Conservation (phyloP, 1,284 basidiomycete species). For the Ustilago trichophora region DNA sequence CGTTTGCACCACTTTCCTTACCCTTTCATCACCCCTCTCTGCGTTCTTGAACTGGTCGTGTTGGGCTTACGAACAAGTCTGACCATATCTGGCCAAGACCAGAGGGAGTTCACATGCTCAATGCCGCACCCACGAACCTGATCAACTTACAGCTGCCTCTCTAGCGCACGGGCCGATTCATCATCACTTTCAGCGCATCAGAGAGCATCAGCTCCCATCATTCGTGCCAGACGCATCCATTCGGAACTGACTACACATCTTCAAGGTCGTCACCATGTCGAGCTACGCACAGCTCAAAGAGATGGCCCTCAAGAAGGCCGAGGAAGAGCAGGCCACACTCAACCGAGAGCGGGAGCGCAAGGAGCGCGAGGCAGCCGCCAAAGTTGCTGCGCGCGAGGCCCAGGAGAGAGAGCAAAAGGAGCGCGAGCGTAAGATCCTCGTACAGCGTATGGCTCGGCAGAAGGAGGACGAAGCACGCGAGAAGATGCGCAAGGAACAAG, state of each 20-base stretch:
- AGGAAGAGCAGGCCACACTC: slow-evolving; percentile 32
- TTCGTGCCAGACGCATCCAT: too few species aligned
- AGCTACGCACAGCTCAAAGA: slow-evolving; percentile 44
- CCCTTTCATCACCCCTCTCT: not conserved
- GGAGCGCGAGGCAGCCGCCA: slow-evolving; percentile 35
- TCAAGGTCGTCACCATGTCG: slow-evolving; percentile 31
- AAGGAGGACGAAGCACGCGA: slow-evolving; percentile 42
- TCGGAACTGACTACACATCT: too few species aligned
- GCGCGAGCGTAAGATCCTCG: slow-evolving; percentile 39
- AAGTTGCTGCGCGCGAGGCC: slow-evolving; percentile 34
- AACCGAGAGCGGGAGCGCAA: slow-evolving; percentile 27
- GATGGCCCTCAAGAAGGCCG: slow-evolving; percentile 37
- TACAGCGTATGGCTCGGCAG: slow-evolving; percentile 32
- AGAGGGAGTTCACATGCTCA: slow-evolving; percentile 4
- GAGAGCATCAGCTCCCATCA: too few species aligned
- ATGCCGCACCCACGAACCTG: slow-evolving; percentile 9
- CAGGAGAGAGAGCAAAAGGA: slow-evolving; percentile 37
- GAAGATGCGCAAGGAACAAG: slow-evolving; percentile 28
- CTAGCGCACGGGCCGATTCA: slow-evolving; percentile 8
- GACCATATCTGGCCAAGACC: slow-evolving; percentile 1
- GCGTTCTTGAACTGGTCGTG: not conserved
- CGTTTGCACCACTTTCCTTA: not conserved
- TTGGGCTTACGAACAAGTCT: not conserved
- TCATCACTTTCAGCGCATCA: too few species aligned
- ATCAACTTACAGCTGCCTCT: not conserved